These are phyloP conservation scores for Trifolium fragiferum DNA, from an alignment of 306 rosid genomes.

Conservation along the genomic window DNA sequence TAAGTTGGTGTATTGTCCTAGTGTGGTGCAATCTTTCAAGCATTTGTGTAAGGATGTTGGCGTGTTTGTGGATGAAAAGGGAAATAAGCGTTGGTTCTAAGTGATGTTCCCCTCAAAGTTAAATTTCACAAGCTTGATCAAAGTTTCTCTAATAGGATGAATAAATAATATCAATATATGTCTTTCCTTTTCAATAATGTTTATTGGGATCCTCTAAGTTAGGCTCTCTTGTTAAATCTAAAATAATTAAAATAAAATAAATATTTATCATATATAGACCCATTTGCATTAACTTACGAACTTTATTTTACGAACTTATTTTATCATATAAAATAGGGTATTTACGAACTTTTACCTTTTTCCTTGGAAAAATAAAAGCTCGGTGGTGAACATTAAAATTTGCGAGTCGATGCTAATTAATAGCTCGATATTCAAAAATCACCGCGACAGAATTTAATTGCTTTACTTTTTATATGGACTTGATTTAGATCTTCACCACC, in stretches of 20 bases:
- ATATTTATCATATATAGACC: too few relatives aligned
- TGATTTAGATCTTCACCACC: too few relatives aligned
- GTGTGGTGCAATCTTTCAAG: conserved; percentile 40
- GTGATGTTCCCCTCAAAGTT: conserved; percentile 19
- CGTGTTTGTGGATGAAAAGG: background rate
- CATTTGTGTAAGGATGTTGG: conserved; percentile 32
- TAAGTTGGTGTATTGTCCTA: conserved; percentile 61
- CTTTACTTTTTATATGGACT: too few relatives aligned
- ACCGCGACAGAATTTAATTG: too few relatives aligned
- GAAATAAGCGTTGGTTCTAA: conserved; percentile 32
- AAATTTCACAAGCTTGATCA: conserved; percentile 8
- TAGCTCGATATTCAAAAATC: too few relatives aligned
- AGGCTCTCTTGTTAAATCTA: background rate
- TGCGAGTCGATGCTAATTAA: too few relatives aligned
- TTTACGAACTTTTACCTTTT: too few relatives aligned
- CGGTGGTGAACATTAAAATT: too few relatives aligned
- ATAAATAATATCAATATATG: background rate
- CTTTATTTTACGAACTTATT: too few relatives aligned
- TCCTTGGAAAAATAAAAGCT: too few relatives aligned
- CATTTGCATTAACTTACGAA: too few relatives aligned
- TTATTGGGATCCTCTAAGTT: background rate
- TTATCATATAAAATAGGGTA: too few relatives aligned
- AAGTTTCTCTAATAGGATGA: background rate
- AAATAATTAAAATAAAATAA: background rate
- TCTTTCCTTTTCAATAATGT: background rate